phyloP scores from a whole-genome alignment of 106 monocot genomes.

The Dendrobium officinale region DNA sequence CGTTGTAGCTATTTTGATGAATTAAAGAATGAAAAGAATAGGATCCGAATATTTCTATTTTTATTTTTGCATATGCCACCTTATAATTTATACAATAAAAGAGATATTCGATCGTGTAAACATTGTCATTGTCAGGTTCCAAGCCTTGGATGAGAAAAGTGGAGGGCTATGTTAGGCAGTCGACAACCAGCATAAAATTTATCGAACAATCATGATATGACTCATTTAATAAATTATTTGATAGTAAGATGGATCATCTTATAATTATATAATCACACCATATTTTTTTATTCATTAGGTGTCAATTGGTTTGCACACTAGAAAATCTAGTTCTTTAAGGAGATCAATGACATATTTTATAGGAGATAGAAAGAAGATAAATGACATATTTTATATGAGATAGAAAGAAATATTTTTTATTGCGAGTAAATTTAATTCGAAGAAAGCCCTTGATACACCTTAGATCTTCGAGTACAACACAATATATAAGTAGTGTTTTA shows the following conservation, averaged over 20 bases:
- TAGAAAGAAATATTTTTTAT: too few species aligned
- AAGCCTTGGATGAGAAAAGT: too few species aligned
- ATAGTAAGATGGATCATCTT: not conserved
- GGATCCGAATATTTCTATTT: not conserved
- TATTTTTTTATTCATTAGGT: not conserved
- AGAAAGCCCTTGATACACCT: too few species aligned
- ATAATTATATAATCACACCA: not conserved
- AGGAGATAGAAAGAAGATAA: not conserved
- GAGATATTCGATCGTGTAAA: not conserved
- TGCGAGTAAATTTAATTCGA: too few species aligned
- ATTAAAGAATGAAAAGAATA: not conserved
- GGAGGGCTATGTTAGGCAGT: too few species aligned
- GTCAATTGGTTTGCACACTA: not conserved
- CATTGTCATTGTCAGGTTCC: not conserved
- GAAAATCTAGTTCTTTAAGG: not conserved
- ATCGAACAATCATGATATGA: too few species aligned
- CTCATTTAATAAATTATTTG: not conserved
- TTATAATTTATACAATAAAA: not conserved
- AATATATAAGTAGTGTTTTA: too few species aligned
- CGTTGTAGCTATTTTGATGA: not conserved
- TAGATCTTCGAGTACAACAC: too few species aligned
- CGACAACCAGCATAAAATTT: too few species aligned
- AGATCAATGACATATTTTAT: not conserved
- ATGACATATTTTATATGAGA: too few species aligned
- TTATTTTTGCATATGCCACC: not conserved